Base-by-base conservation (phyloP, 2,329 filamentous ascomycete genomes). In the Hirsutella minnesotensis region DNA sequence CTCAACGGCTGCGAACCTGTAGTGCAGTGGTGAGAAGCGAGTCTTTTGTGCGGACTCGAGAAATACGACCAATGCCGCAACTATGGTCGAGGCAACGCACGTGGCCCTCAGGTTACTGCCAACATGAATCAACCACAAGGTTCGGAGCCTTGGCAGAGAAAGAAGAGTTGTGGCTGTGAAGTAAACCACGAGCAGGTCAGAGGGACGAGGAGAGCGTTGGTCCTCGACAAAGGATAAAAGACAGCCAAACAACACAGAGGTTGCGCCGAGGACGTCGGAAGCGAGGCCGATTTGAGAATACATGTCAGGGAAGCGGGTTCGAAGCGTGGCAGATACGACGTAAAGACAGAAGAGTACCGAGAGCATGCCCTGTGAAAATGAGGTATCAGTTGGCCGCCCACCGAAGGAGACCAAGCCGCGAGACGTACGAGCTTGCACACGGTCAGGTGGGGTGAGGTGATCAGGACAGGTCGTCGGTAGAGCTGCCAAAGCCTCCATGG, bases 161-260 rank as follows among this genome's bases (percentile, higher is more conserved):
- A 41, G 31, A 3, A 41, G 27, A 12, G 20, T 24, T 13, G 39
- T 21, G 2, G 39, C 30, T 19, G 39, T 34, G 24, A 41, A 41
- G 39, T 41, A 41, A n/a, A 41, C 29, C 9, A 34, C 39, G 18
- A 41, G n/a, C 3, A 41, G 15, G 21, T 41, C 39, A 4, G 39
- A 41, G 8, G 39, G 39, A 5, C 19, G 39, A 1, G 21, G 39
- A 4, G 39, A 41, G n/a, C 39, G 30, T 20, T 41, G 39, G 39
- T 41, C 39, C n/a, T 35, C 39, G n/a, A 34, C 8, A n/a, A 41
- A 27, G 2, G 39, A 41, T 9, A 41, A 31, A 9, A 35, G 19
- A 15, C 29, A 19, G 3, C 19, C 39, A 20, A 29, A 29, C 3
- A n/a, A 21, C 15, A 41, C 30, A 10, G 39, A 24, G 5, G 13